Conservation (phyloP, 2,329 filamentous ascomycete genomes). For the Elsinoe fawcettii region DNA sequence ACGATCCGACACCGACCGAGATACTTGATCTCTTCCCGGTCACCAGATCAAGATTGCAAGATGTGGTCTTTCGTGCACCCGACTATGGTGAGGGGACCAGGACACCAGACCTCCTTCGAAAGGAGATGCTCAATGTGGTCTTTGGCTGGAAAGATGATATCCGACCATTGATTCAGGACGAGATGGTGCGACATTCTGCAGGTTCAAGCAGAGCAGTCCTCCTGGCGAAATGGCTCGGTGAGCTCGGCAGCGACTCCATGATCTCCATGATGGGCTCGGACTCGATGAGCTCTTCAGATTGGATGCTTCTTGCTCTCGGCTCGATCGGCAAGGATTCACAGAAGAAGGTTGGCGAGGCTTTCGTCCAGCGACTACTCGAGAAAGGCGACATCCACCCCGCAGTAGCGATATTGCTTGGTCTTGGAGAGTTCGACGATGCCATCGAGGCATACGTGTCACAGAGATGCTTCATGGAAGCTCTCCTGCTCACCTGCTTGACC, state of each 20-base stretch:
- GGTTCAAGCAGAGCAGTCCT: slow-evolving; percentile 74
- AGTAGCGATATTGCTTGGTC: slow-evolving; percentile 82
- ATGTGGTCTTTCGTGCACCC: slow-evolving; percentile 71
- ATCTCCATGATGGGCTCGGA: slow-evolving; percentile 65
- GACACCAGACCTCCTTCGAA: slow-evolving; percentile 64
- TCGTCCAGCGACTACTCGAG: slow-evolving; percentile 82
- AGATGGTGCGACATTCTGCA: slow-evolving; percentile 63
- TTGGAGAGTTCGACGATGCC: slow-evolving; percentile 88
- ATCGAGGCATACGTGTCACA: slow-evolving; percentile 95
- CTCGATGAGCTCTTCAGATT: slow-evolving; percentile 87
- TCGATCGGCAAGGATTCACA: slow-evolving; percentile 71
- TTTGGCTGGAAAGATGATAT: slow-evolving; percentile 92
- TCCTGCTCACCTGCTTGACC: slow-evolving; percentile 76
- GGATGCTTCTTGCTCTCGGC: slow-evolving; percentile 91
- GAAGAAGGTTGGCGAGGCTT: slow-evolving; percentile 82
- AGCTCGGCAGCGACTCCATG: slow-evolving; percentile 74
- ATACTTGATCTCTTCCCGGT: slow-evolving; percentile 78
- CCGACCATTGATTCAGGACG: slow-evolving; percentile 72
- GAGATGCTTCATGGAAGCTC: slow-evolving; percentile 83
- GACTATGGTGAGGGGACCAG: slow-evolving; percentile 40
- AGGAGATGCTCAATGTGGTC: slow-evolving; percentile 85
- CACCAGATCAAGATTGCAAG: slow-evolving; percentile 69
- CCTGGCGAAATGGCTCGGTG: slow-evolving; percentile 85
- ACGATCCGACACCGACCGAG: slow-evolving; percentile 51
- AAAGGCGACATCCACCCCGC: slow-evolving; percentile 86